Percentiles rank a stretch among this genome's conserved stretches.
These are phyloP conservation scores for Elsinoe batatas DNA, from an alignment of 2,329 filamentous ascomycete species.

Conservation along the genomic window DNA sequence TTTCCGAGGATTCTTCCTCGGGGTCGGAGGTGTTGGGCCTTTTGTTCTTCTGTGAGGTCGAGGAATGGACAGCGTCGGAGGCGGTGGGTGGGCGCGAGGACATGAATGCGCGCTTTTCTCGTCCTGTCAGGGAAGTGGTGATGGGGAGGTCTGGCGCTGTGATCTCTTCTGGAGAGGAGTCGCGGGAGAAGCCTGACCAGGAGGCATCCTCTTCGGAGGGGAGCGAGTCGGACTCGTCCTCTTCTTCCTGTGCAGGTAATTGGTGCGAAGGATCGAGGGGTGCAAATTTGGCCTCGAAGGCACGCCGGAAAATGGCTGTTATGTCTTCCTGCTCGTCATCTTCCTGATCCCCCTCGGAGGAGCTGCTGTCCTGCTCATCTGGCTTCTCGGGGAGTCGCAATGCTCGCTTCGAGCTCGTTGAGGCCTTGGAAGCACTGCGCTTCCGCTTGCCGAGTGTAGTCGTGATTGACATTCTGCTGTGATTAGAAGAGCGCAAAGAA, in stretches of 20 bases:
- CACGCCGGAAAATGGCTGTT: conserved; percentile 66
- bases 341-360: conserved; percentile 31
- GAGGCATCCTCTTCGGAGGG: conserved; percentile 22
- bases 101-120: conserved; percentile 72
- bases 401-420: background rate
- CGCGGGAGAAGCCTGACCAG: conserved; percentile 16
- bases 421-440: background rate
- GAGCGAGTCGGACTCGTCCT: conserved; percentile 22
- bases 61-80: conserved; percentile 18
- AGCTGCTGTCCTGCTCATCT: conserved; percentile 17
- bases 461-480: background rate
- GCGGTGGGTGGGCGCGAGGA: conserved; percentile 31
- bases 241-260: conserved; percentile 26
- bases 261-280: conserved; percentile 47
- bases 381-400: background rate
- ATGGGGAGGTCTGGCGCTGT: conserved; percentile 20
- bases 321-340: conserved; percentile 43
- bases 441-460: conserved; percentile 1
- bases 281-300: conserved; percentile 83
- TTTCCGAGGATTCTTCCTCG: conserved; percentile 47
- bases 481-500: background rate
- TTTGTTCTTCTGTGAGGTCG: conserved; percentile 18
- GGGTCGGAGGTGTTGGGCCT: conserved; percentile 25
- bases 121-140: conserved; percentile 34
- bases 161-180: conserved; percentile 32